Evolutionary conservation across 176 grass and related monocot species (phyloP), one percentile per base, ranked within the genome.

Genomic region (Raddia distichophylla): DNA sequence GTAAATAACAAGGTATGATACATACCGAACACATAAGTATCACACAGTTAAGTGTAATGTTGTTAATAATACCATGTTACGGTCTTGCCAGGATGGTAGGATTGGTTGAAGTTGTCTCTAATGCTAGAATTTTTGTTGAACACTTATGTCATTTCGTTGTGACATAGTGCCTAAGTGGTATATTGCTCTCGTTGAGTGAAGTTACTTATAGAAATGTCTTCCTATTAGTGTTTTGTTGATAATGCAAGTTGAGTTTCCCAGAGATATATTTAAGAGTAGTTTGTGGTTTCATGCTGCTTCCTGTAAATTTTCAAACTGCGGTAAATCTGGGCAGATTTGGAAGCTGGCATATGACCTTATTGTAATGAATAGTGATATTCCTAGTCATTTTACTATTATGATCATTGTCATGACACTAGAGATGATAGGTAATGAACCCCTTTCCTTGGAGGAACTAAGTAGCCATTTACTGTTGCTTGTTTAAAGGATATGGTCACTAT

Each of bases 171-270:
- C 56, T 67, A 37, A 34, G 43, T 68, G 10, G 10, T 59, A 20
- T 46, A 2, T 58, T 76, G 50, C 18, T 75, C 42, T 6, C 49
- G 42, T 8, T 17, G n/a, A 59, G 6, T 20, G 20, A 67, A 8
- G 54, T 76, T 68, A 76, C 67, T 76, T 75, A 43, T 75, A 43
- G 20, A 42, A 68, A 49, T 58, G 17, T 18, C 10, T 55, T 16
- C n/a, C 12, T 48, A 3, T 77, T 40, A 40, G 37, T 40, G 37
- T 40, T 77, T 20, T 32, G 8, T 58, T 50, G 33, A 59, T 59
- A 60, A 20, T 76, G 22, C 4, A 7, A 57, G 11, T 42, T 62
- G 15, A 71, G 65, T 68, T 60, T 59, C 16, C 13, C 40, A 69
- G 44, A 5, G 18, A 45, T 32, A 42, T 49, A 53, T 34, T 63